phyloP scores from a whole-genome alignment of 805 yeast species.

The Candida nitratophila region DNA sequence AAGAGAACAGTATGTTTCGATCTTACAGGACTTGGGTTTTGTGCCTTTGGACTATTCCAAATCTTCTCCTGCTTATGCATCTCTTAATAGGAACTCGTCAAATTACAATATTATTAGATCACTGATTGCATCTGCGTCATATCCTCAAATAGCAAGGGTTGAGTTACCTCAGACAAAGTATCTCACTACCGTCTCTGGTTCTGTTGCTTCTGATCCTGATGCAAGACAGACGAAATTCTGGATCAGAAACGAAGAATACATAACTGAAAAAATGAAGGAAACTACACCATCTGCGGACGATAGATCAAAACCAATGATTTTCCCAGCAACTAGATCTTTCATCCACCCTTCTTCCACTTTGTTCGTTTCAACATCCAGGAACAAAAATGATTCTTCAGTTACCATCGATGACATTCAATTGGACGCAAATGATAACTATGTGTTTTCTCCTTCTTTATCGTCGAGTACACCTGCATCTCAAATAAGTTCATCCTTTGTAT shows the following conservation, averaged over 20 bases:
- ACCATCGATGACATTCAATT: slow-evolving; percentile 11
- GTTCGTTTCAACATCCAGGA: slow-evolving; percentile 39
- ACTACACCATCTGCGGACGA: neutral
- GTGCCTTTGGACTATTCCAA: slow-evolving; percentile 46
- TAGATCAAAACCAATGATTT: slow-evolving; percentile 9
- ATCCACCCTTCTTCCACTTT: slow-evolving; percentile 81
- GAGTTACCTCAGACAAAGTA: slow-evolving; percentile 79
- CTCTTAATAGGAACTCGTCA: slow-evolving; percentile 43
- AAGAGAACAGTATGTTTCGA: slow-evolving; percentile 58
- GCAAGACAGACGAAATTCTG: slow-evolving; percentile 65
- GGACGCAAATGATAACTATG: slow-evolving; percentile 27
- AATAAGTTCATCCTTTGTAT: slow-evolving; percentile 47
- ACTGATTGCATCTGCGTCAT: slow-evolving; percentile 70
- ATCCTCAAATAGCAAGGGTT: slow-evolving; percentile 77
- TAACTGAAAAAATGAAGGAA: slow-evolving; percentile 10
- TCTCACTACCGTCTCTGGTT: slow-evolving; percentile 62
- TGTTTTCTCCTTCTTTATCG: slow-evolving; percentile 30
- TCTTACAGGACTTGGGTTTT: slow-evolving; percentile 75
- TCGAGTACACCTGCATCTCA: slow-evolving; percentile 13
- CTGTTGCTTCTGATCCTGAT: slow-evolving; percentile 83
- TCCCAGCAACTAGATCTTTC: slow-evolving; percentile 68
- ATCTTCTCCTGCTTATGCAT: slow-evolving; percentile 6
- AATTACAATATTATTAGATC: slow-evolving; percentile 53
- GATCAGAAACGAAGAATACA: slow-evolving; percentile 56
- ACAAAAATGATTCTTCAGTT: slow-evolving; percentile 12